These are phyloP conservation scores for Aureobasidium sp. DNA, from an alignment of 2,329 filamentous ascomycete genomes.

Conservation along the genomic window DNA sequence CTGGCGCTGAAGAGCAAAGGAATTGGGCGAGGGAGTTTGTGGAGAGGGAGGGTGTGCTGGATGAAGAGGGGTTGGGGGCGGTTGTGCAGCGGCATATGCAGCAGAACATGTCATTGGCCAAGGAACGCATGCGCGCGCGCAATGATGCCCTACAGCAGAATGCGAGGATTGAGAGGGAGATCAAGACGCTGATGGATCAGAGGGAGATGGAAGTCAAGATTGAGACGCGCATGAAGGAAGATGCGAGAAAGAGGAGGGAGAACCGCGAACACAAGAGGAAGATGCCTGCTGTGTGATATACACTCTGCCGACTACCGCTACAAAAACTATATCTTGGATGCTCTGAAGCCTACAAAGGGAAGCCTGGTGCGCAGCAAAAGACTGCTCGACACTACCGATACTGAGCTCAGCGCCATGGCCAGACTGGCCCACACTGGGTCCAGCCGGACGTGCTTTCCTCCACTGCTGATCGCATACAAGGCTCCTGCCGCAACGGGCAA, in stretches of 20 bases:
- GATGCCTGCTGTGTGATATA: constrained; percentile 2
- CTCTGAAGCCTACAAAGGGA: constrained; percentile 39
- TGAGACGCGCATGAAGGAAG: constrained; percentile 35
- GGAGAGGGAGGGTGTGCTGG: constrained; percentile 29
- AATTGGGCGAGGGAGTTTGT: constrained; percentile 37
- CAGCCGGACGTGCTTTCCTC: constrained; percentile 51
- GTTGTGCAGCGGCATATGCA: constrained; percentile 29
- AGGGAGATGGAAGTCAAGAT: constrained; percentile 40
- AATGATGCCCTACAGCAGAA: constrained; percentile 36
- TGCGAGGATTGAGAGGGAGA: constrained; percentile 35
- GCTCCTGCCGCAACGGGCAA: constrained; percentile 77
- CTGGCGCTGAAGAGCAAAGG: constrained; percentile 30
- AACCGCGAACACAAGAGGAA: constrained; percentile 27
- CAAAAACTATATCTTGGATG: not conserved
- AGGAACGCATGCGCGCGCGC: constrained; percentile 28
- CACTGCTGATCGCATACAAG: constrained; percentile 55
- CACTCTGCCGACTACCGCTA: not conserved
- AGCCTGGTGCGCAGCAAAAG: constrained; percentile 55
- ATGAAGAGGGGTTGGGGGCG: constrained; percentile 30
- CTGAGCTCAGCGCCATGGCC: constrained; percentile 87
- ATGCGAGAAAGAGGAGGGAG: constrained; percentile 32
- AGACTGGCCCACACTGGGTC: constrained; percentile 81
- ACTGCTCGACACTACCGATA: constrained; percentile 81
- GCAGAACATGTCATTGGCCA: constrained; percentile 25
- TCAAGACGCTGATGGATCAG: constrained; percentile 38